Evolutionary conservation across 371 early-diverging fungal genomes (phyloP).

Genomic region (Blyttiomyces sp.): DNA sequence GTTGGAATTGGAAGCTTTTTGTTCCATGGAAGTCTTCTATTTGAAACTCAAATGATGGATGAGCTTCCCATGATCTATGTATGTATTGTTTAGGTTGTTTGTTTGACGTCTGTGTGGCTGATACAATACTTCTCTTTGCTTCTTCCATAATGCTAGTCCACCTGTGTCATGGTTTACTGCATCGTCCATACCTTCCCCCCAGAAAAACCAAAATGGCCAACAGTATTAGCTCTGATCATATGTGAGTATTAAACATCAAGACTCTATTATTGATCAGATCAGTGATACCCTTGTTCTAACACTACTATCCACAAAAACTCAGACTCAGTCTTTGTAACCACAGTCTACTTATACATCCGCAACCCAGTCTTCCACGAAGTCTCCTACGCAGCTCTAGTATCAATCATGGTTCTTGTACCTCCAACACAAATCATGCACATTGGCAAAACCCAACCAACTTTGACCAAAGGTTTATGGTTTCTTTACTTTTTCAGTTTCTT

Average conservation of each 20-base stretch:
- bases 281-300: slow-evolving; percentile 23
- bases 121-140: too few species aligned
- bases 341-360: slow-evolving; percentile 61
- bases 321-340: slow-evolving; percentile 60
- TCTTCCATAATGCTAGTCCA: too few species aligned
- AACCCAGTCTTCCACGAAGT: slow-evolving; percentile 76
- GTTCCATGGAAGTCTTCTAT: slow-evolving; percentile 77
- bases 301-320: slow-evolving; percentile 1
- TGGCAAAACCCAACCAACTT: not conserved
- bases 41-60: slow-evolving; percentile 69
- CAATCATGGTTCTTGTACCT: slow-evolving; percentile 42
- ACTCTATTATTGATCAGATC: too few species aligned
- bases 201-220: slow-evolving; percentile 12
- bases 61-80: slow-evolving; percentile 54
- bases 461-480: slow-evolving; percentile 4
- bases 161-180: slow-evolving; percentile 41
- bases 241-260: too few species aligned
- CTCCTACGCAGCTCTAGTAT: slow-evolving; percentile 55
- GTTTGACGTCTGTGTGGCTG: too few species aligned
- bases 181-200: slow-evolving; percentile 38
- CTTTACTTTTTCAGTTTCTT: slow-evolving; percentile 12
- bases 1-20: slow-evolving; percentile 66
- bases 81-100: too few species aligned
- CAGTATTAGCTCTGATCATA: too few species aligned
- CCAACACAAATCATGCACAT: slow-evolving; percentile 20